phyloP scores from a whole-genome alignment of 2,329 filamentous ascomycete genomes.

The Pestalotiopsis fici region DNA sequence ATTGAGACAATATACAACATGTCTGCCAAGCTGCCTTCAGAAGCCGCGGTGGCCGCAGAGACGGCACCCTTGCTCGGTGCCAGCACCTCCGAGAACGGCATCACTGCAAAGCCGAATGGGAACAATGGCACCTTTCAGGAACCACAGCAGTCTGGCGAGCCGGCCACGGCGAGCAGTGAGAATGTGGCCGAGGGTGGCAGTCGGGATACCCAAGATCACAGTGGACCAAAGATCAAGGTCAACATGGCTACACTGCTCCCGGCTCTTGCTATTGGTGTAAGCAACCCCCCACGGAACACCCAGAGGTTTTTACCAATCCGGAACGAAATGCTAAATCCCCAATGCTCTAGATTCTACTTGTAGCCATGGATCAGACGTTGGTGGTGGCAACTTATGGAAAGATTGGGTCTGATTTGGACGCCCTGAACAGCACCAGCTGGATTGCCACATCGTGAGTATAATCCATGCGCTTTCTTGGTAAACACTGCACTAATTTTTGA shows the following conservation, averaged over 20 bases:
- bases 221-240: constrained; percentile 23
- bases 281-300: constrained; percentile 4
- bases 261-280: constrained; percentile 27
- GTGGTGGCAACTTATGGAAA: constrained; percentile 76
- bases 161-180: constrained; percentile 26
- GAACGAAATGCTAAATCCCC: background rate
- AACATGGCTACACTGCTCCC: constrained; percentile 26
- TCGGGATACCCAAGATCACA: background rate
- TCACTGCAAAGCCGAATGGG: constrained; percentile 11
- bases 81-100: constrained; percentile 13
- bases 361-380: constrained; percentile 75
- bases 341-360: constrained; percentile 63
- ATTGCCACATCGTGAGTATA: constrained; percentile 51
- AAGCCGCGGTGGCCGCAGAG: constrained; percentile 18
- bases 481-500: too few relatives aligned
- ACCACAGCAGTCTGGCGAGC: background rate
- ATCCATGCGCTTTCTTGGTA: too few relatives aligned
- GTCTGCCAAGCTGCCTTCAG: constrained; percentile 6
- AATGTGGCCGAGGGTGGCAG: constrained; percentile 20
- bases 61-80: constrained; percentile 24
- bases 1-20: background rate
- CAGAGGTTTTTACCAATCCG: background rate
- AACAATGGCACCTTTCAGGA: constrained; percentile 19
- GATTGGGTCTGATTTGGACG: constrained; percentile 75
- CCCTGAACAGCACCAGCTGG: constrained; percentile 75